phyloP scores from a whole-genome alignment of 345 rosid genomes.

The Angophora floribunda region DNA sequence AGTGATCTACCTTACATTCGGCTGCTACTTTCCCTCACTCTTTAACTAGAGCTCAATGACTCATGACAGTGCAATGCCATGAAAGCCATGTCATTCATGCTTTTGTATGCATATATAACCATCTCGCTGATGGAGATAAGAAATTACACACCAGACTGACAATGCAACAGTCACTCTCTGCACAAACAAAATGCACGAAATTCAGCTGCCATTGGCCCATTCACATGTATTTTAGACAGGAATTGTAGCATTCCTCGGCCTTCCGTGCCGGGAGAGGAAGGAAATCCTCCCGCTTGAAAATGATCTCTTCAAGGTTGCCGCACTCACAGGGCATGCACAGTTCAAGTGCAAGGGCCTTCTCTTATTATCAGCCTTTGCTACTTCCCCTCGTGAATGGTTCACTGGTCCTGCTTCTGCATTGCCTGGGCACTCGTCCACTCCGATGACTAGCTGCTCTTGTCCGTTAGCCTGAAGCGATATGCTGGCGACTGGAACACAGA shows the following conservation, averaged over 20 bases:
- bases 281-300: slow-evolving; percentile 50
- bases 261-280: slow-evolving; percentile 21
- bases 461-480: neutral
- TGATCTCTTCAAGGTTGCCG: slow-evolving; percentile 38
- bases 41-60: neutral
- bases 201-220: neutral
- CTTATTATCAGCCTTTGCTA: slow-evolving; percentile 9
- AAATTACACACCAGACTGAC: neutral
- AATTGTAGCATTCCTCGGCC: neutral
- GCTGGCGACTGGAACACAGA: neutral
- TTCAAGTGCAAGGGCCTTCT: slow-evolving; percentile 10
- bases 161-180: neutral
- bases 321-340: neutral
- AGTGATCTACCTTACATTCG: neutral
- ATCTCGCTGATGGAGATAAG: neutral
- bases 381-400: slow-evolving; percentile 11
- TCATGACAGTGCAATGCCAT: neutral
- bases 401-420: slow-evolving; percentile 8
- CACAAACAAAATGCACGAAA: neutral
- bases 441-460: neutral
- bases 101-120: neutral
- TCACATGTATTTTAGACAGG: neutral
- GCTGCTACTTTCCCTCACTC: neutral
- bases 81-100: neutral
- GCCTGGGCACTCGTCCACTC: slow-evolving; percentile 7